Evolutionary conservation across 2,329 filamentous ascomycete species (phyloP), one percentile per base, ranked within the genome.

Genomic region (Ilyonectria destructans): DNA sequence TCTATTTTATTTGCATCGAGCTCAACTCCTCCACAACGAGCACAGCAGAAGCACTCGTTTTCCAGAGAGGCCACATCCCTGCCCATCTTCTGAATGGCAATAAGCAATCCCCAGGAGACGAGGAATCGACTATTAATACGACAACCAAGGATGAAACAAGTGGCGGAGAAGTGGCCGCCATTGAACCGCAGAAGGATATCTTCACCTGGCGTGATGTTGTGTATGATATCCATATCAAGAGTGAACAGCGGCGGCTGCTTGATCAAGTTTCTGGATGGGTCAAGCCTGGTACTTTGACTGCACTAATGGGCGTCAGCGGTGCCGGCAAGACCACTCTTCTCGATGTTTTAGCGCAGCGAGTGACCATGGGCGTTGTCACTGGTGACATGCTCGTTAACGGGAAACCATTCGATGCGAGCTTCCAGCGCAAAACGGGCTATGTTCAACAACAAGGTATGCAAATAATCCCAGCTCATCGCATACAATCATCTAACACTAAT

Each of bases 191-290:
- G 71, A 89, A 73, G 4, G 84, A 85, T 40, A 87, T 95, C 62
- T 96, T 96, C 80, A 92, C 92, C 46, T 97, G 93, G 94, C 86
- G 89, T 62, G 86, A 95, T 73, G 91, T 96, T 1, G 91, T 90
- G 71, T 97, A 88, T 64, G 86, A 90, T 21, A 87, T 90, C 71
- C 88, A 92, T 73, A 93, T 97, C 81, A 96, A 96, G 81, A 86
- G 86, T 1, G 88, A 93, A 70, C 82, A 86, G 1, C 88, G 93
- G n/a, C 87, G 92, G 19, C 78, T 97, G 68, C 82, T 97, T 59
- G 91, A 97, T 72, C 84, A 95, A 63, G 92, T 97, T 2, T 90
- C 93, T 72, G 95, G 95, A 6, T 97, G 93, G 93, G 93, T 97
- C 64, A 95, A 95, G 79, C 95, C 95, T 0, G 95, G 95, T 33